Percentiles rank a stretch among this genome's conserved stretches.
Conservation (phyloP, 345 rosid genomes). For the Gossypium australe region DNA sequence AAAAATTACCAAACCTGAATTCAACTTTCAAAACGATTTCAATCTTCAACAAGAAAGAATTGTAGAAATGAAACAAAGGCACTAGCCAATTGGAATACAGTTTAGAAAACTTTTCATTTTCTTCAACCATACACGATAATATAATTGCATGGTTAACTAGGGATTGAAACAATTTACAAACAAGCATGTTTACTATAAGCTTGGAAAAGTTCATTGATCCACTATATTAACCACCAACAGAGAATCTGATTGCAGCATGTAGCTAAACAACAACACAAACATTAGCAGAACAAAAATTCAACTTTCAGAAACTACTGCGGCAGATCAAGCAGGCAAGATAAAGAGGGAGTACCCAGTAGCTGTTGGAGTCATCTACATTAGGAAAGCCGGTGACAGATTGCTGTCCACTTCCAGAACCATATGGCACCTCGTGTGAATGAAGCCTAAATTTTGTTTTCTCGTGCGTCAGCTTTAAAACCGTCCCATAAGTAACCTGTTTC, state of each 20-base stretch:
- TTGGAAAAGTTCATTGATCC: not conserved
- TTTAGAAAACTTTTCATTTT: not conserved
- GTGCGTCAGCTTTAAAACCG: constrained; percentile 82
- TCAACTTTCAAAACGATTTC: not conserved
- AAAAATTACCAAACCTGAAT: not conserved
- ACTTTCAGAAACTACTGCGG: not conserved
- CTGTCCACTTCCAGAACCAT: constrained; percentile 98
- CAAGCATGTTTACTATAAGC: not conserved
- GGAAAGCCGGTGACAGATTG: constrained; percentile 96
- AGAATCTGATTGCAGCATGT: not conserved
- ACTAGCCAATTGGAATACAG: not conserved
- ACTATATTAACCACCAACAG: not conserved
- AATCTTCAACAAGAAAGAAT: not conserved
- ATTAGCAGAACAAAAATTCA: not conserved
- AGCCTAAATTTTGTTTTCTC: constrained; percentile 76
- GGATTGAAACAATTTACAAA: not conserved
- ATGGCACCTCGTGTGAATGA: constrained; percentile 98
- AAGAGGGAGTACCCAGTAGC: constrained; percentile 75
- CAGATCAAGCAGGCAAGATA: not conserved
- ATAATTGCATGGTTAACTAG: not conserved
- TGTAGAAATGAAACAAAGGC: not conserved
- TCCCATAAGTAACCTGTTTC: constrained; percentile 76
- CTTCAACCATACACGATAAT: not conserved
- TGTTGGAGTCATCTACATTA: constrained; percentile 77
- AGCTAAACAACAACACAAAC: not conserved